Percentiles rank a stretch among this genome's conserved stretches.
Evolutionary conservation across 2,329 filamentous ascomycete species (phyloP).

Genomic region (Cladosporium sp.): DNA sequence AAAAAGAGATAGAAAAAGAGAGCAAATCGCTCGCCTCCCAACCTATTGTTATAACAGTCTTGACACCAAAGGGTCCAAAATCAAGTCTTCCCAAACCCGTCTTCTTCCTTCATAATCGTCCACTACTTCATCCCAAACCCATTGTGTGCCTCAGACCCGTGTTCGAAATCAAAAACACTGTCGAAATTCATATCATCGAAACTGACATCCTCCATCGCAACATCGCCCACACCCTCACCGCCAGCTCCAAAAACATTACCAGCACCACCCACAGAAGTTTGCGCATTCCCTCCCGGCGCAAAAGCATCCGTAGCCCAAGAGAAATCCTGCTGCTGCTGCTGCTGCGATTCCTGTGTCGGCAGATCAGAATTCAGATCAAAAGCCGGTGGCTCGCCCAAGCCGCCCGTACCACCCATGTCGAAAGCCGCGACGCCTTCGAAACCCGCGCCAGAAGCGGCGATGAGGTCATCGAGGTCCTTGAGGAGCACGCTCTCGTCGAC

Average conservation of each 20-base stretch:
- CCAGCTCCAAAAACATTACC: not conserved
- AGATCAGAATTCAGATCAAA: not conserved
- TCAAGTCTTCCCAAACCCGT: no score
- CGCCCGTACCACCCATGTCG: not conserved
- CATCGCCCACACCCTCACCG: conserved; percentile 5
- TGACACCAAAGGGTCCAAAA: no score
- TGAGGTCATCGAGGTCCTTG: conserved; percentile 20
- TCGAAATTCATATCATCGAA: conserved; percentile 23
- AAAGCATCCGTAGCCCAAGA: not conserved
- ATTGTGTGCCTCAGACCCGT: no score
- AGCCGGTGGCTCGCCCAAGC: not conserved
- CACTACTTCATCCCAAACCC: no score
- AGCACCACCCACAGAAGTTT: not conserved
- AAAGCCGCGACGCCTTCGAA: conserved; percentile 1
- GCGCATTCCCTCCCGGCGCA: not conserved
- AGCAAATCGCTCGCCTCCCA: no score
- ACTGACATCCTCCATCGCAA: conserved; percentile 17
- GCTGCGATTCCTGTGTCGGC: no score
- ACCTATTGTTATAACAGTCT: no score
- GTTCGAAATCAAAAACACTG: conserved; percentile 23
- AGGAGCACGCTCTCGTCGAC: conserved; percentile 16
- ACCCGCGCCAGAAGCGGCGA: conserved; percentile 15
- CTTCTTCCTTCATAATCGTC: no score
- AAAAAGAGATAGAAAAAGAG: no score
- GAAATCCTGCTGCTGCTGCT: not conserved